Percentiles rank a stretch among this genome's conserved stretches.
These are phyloP conservation scores for Penicillium sp. DNA, from an alignment of 2,329 filamentous ascomycete genomes.

Conservation along the genomic window DNA sequence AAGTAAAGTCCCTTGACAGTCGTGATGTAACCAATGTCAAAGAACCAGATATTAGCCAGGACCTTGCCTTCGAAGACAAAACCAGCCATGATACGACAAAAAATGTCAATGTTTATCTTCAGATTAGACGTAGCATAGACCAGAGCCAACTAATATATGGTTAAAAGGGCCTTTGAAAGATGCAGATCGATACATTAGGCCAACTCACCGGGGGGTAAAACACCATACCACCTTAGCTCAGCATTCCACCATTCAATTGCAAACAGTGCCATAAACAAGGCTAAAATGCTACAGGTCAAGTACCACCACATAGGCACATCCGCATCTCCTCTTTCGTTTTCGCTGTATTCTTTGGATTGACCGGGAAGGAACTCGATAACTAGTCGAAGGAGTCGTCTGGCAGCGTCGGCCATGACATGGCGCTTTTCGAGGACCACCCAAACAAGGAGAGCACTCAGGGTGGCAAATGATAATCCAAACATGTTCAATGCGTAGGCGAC, in stretches of 20 bases:
- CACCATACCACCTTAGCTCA: constrained; percentile 29
- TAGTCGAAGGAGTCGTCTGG: constrained; percentile 3
- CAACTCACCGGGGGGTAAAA: constrained; percentile 26
- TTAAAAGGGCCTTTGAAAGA: background rate
- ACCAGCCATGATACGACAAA: constrained; percentile 31
- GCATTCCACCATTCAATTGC: constrained; percentile 27
- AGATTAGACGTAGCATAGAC: constrained; percentile 28
- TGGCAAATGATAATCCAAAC: constrained; percentile 63
- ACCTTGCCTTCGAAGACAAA: constrained; percentile 33
- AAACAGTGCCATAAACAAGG: constrained; percentile 26
- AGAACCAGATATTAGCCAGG: constrained; percentile 36
- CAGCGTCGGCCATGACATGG: constrained; percentile 16
- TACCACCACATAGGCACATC: constrained; percentile 30
- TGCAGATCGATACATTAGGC: background rate
- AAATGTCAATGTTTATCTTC: constrained; percentile 31
- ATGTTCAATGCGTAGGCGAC: constrained; percentile 30
- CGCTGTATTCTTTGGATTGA: background rate
- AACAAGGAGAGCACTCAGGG: constrained; percentile 53
- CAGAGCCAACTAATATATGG: constrained; percentile 19
- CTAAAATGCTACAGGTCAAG: constrained; percentile 11
- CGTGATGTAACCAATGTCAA: constrained; percentile 28
- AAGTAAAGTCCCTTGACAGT: constrained; percentile 30
- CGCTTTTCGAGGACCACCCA: constrained; percentile 27
- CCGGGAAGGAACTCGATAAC: constrained; percentile 10
- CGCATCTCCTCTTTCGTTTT: background rate